phyloP scores from a whole-genome alignment of 2,329 filamentous ascomycete species.

The Hymenoscyphus fraxineus region DNA sequence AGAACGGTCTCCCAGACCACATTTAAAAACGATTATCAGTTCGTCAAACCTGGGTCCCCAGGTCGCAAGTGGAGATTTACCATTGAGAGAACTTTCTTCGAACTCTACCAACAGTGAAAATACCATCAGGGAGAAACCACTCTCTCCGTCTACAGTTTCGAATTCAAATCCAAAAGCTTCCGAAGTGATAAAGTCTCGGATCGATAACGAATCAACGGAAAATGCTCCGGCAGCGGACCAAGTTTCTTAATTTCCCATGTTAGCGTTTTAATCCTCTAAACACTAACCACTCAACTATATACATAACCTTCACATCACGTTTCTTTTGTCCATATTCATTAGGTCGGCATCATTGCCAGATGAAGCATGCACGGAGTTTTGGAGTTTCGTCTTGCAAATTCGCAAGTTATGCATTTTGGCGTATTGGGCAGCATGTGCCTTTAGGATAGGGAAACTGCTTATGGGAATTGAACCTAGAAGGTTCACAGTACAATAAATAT shows the following conservation, averaged over 20 bases:
- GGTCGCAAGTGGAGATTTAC: constrained; percentile 8
- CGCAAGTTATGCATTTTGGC: constrained; percentile 1
- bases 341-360: not conserved
- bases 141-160: not conserved
- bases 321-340: not conserved
- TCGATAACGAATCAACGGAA: not conserved
- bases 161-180: not conserved
- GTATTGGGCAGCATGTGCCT: not conserved
- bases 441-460: not conserved
- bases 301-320: not conserved
- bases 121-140: constrained; percentile 11
- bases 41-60: constrained; percentile 24
- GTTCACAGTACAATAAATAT: not conserved
- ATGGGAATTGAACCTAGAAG: not conserved
- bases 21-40: constrained; percentile 26
- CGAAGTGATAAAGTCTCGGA: not conserved
- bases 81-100: constrained; percentile 19
- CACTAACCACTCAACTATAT: not conserved
- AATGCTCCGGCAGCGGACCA: not conserved
- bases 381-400: not conserved
- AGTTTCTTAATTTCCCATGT: not conserved
- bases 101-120: constrained; percentile 20
- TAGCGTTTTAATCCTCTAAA: not conserved
- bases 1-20: constrained; percentile 20
- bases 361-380: not conserved